phyloP scores from a whole-genome alignment of 257 asterid species.

The Lycium barbarum region DNA sequence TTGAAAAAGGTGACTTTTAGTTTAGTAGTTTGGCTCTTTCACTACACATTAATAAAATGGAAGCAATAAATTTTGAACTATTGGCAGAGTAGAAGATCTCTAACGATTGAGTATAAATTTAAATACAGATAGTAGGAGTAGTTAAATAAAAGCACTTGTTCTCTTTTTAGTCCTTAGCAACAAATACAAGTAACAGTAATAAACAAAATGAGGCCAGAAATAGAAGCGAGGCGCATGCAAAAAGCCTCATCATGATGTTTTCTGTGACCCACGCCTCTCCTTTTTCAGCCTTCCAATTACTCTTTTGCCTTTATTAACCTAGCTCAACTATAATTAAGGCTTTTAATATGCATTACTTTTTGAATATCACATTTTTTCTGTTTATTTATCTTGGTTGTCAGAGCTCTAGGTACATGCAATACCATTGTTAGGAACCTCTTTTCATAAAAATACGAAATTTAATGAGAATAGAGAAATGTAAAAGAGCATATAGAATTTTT shows the following conservation, averaged over 20 bases:
- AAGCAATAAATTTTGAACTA: background rate
- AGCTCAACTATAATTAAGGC: background rate
- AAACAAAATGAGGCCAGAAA: conserved; percentile 36
- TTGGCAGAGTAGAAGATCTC: background rate
- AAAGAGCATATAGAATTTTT: no score
- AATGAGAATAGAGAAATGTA: no score
- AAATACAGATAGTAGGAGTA: no score
- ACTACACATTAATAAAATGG: no score
- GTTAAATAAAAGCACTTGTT: background rate
- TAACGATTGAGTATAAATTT: background rate
- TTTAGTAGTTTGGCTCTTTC: no score
- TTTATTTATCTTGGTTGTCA: background rate
- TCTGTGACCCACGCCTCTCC: conserved; percentile 49
- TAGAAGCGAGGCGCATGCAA: conserved; percentile 75
- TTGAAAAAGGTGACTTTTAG: no score
- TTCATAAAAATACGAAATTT: background rate
- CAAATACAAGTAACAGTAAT: conserved; percentile 23
- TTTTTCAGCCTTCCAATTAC: conserved; percentile 29
- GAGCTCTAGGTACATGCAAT: no score
- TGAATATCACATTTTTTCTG: background rate
- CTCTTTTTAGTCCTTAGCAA: background rate
- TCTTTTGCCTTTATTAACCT: conserved; percentile 30
- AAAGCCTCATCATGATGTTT: conserved; percentile 64
- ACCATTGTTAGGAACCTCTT: background rate
- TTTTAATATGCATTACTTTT: conserved; percentile 34